Conservation (phyloP, 2,329 filamentous ascomycete species). For the Aspergillus neotritici region DNA sequence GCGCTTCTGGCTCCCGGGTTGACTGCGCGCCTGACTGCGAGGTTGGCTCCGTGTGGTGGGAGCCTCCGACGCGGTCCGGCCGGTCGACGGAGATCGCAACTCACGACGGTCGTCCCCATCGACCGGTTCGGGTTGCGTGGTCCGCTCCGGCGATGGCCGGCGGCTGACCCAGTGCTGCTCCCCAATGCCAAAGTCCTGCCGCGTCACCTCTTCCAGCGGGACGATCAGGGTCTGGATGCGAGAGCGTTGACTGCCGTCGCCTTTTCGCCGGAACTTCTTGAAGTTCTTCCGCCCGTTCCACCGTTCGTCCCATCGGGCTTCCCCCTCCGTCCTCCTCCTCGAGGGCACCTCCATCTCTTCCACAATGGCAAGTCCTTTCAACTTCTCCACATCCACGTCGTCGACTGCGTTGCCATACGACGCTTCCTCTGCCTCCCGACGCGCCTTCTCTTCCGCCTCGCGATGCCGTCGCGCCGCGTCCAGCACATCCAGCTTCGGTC, state of each 20-base stretch:
- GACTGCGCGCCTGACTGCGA: too few species aligned
- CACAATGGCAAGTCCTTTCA: conserved; percentile 68
- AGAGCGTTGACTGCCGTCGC: conserved; percentile 33
- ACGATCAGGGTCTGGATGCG: conserved; percentile 59
- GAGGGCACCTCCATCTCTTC: conserved; percentile 64
- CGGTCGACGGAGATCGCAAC: conserved; percentile 10
- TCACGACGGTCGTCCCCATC: too few species aligned
- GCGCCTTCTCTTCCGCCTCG: conserved; percentile 48
- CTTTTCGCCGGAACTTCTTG: conserved; percentile 64
- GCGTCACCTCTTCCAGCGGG: conserved; percentile 62
- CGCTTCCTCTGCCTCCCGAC: conserved; percentile 63
- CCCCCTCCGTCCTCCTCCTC: conserved; percentile 28
- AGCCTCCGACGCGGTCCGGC: background rate
- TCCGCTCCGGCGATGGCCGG: conserved; percentile 25
- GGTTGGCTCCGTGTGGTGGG: too few species aligned
- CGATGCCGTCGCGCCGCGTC: conserved; percentile 54
- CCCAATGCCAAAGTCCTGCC: conserved; percentile 66
- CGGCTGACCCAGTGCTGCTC: conserved; percentile 65
- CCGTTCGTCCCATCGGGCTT: conserved; percentile 70
- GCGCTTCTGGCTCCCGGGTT: conserved; percentile 27
- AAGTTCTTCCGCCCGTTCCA: conserved; percentile 98
- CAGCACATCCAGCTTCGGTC: conserved; percentile 62
- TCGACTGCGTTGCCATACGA: conserved; percentile 52
- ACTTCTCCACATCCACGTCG: conserved; percentile 63
- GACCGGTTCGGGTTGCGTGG: conserved; percentile 6